phyloP scores from a whole-genome alignment of 495 filamentous ascomycete genomes.

The Podospora pseudoanserina region DNA sequence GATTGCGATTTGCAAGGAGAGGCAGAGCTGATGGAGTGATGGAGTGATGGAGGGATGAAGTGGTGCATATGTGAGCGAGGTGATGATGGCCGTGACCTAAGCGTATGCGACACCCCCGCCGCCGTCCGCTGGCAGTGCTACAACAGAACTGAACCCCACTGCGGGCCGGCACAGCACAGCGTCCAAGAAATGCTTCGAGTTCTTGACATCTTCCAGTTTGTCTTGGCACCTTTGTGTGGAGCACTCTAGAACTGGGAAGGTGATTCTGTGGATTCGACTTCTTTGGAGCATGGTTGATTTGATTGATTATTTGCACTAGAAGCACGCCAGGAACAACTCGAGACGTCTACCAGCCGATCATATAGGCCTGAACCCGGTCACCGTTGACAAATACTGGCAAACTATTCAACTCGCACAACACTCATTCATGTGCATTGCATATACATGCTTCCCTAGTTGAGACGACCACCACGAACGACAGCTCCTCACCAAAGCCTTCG shows the following conservation, averaged over 20 bases:
- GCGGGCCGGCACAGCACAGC: background rate
- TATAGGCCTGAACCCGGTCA: background rate
- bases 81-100: background rate
- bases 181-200: background rate
- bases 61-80: background rate
- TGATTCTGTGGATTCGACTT: background rate
- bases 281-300: background rate
- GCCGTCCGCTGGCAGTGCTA: background rate
- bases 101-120: background rate
- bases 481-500: background rate
- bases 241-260: constrained; percentile 10
- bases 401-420: background rate
- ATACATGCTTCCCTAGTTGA: background rate
- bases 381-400: background rate
- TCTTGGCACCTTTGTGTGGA: constrained; percentile 7
- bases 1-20: background rate
- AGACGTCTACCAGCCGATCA: background rate
- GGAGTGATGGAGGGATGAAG: background rate
- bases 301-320: background rate
- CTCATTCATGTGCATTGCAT: background rate
- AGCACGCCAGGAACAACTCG: background rate
- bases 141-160: background rate
- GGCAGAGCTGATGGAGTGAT: background rate
- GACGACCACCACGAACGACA: background rate
- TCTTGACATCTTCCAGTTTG: background rate